Base-by-base conservation (phyloP, 2,329 filamentous ascomycete species). In the Didymella glomerata region DNA sequence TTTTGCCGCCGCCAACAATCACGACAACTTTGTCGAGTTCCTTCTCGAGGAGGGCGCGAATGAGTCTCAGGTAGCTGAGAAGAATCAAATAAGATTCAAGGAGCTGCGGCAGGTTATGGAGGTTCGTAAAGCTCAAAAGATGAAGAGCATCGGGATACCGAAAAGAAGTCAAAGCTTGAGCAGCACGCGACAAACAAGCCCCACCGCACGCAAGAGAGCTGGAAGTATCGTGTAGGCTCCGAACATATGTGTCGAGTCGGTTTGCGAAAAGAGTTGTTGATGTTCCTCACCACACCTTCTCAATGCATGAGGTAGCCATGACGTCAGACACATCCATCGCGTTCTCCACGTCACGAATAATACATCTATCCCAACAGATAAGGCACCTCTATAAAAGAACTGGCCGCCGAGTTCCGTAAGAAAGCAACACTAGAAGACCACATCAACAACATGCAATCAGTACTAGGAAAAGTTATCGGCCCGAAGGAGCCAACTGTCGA, bases 381-480 rank as follows among this genome's bases (percentile, higher is more conserved):
- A 11, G n/a, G 4, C n/a, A 11, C 3, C 3, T 18, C 18, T 40
- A 40, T 40, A 40, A 40, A 36, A 36, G 2, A 9, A 9, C 16
- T n/a, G n/a, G 4, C n/a, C 8, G 36, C 18, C 3, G n/a, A 8
- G 2, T 40, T 20, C 8, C 11, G 20, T 8, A 2, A 2, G 9
- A 8, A 20, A 40, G 18, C 18, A 20, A 40, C 18, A 20, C 16
- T 6, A 40, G 6, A 40, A 40, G n/a, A 40, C n/a, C n/a, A 40
- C 3, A 20, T 13, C n/a, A 40, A 20, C 51, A 56, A 40, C n/a
- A 80, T 80, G 78, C 78, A 80, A 56, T 78, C 79, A 1, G 61
- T 74, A 24, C 71, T 80, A 14, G 71, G 77, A 30, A 75, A 72
- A 6, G 62, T 77, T 28, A 63, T 79, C 38, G 78, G 79, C 2